Percentiles rank a stretch among this genome's conserved stretches.
These are phyloP conservation scores for Talaromyces proteolyticus DNA, from an alignment of 495 filamentous ascomycete species.

Conservation along the genomic window DNA sequence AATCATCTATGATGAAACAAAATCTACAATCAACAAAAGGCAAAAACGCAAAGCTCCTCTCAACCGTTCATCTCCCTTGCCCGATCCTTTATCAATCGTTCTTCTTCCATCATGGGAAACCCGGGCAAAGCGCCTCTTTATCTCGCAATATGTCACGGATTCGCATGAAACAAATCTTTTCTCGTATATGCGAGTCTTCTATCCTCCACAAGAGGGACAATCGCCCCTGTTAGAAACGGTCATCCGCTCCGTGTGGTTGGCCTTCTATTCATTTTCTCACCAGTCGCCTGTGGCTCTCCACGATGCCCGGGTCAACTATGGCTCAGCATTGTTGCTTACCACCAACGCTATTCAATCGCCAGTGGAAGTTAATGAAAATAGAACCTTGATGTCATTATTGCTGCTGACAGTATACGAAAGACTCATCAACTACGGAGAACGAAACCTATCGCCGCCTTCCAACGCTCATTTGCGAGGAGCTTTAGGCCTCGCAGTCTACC, in stretches of 20 bases:
- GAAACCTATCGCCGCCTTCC: neutral
- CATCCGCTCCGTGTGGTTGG: neutral
- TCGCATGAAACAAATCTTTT: conserved; percentile 1
- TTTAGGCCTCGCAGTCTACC: neutral
- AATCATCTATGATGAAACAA: conserved; percentile 1
- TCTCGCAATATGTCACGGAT: conserved; percentile 3
- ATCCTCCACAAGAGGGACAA: neutral
- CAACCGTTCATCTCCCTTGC: neutral
- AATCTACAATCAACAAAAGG: neutral
- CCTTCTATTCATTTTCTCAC: conserved; percentile 4
- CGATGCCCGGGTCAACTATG: conserved; percentile 2
- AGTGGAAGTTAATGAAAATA: neutral
- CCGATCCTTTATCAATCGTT: neutral
- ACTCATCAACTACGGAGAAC: neutral
- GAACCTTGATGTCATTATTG: neutral
- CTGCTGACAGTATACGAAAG: conserved; percentile 2
- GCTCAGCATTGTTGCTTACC: conserved; percentile 2
- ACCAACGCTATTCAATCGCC: conserved; percentile 3
- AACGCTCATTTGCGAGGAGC: conserved; percentile 4
- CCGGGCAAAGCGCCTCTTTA: conserved; percentile 2
- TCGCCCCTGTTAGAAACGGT: neutral
- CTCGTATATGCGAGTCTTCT: conserved; percentile 5
- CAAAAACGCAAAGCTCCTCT: neutral
- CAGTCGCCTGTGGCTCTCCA: neutral
- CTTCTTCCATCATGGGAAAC: neutral